Evolutionary conservation across 2,329 filamentous ascomycete genomes (phyloP).

Genomic region (Stachybotrys elegans): DNA sequence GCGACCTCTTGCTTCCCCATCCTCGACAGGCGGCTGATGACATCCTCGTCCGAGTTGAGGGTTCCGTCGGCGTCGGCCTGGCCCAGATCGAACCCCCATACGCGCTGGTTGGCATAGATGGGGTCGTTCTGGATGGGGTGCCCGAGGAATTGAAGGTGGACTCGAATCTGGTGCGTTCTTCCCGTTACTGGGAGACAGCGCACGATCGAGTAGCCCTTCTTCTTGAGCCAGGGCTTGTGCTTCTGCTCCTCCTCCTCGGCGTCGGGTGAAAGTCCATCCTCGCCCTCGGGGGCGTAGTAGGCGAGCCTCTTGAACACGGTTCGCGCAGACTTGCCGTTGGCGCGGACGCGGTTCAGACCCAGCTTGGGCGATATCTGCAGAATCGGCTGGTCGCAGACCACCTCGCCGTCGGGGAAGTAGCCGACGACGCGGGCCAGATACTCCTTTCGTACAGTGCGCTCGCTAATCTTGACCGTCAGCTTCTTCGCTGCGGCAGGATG

Average conservation of each 20-base stretch:
- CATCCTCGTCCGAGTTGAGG: constrained; percentile 76
- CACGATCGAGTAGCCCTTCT: constrained; percentile 86
- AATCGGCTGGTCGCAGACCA: constrained; percentile 91
- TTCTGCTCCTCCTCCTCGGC: constrained; percentile 10
- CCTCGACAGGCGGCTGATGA: constrained; percentile 75
- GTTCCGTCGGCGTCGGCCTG: constrained; percentile 58
- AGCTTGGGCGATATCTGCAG: constrained; percentile 92
- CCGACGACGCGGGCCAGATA: constrained; percentile 90
- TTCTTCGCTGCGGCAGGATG: constrained; percentile 72
- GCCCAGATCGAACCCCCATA: constrained; percentile 81
- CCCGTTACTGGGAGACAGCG: constrained; percentile 91
- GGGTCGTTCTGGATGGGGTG: constrained; percentile 97
- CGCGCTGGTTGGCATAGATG: constrained; percentile 90
- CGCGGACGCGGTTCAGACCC: constrained; percentile 88
- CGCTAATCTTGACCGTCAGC: constrained; percentile 70
- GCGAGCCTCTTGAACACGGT: constrained; percentile 89
- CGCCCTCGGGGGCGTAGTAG: constrained; percentile 67
- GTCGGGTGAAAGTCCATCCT: constrained; percentile 2
- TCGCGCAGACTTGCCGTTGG: constrained; percentile 81
- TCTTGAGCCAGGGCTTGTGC: constrained; percentile 40
- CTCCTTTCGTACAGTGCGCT: constrained; percentile 85
- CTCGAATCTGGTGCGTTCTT: constrained; percentile 88
- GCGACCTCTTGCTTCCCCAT: constrained; percentile 96
- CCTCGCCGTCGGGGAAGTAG: constrained; percentile 83
- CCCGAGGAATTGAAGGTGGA: constrained; percentile 90